phyloP scores from a whole-genome alignment of 1,139 yeast species.

The Lodderomyces parapsilosis region DNA sequence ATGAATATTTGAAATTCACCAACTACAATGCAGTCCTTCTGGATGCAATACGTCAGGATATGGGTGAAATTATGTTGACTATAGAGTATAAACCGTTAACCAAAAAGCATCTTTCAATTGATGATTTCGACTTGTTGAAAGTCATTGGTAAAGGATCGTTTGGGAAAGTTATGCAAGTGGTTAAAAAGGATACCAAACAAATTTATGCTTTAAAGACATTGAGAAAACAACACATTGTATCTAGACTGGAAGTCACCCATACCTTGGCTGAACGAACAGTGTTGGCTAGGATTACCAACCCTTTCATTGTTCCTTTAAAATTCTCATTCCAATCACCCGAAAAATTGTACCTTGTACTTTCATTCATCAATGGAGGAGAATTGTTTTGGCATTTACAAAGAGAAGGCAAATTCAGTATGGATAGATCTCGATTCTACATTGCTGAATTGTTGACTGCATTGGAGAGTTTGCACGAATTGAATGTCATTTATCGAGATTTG shows the following conservation, averaged over 20 bases:
- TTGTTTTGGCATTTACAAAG: conserved; percentile 90
- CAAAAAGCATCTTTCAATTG: conserved; percentile 72
- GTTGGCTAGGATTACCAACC: conserved; percentile 86
- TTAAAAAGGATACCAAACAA: conserved; percentile 90
- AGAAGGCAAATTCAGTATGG: conserved; percentile 85
- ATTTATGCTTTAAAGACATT: conserved; percentile 92
- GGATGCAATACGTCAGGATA: conserved; percentile 16
- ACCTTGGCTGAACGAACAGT: conserved; percentile 96
- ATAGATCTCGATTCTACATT: conserved; percentile 87
- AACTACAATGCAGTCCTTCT: conserved; percentile 20
- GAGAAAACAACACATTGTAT: conserved; percentile 89
- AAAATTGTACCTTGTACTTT: conserved; percentile 82
- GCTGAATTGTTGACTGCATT: conserved; percentile 92
- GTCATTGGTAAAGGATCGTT: conserved; percentile 98
- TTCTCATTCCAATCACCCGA: conserved; percentile 96
- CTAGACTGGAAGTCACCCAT: conserved; percentile 92
- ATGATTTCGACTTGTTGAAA: conserved; percentile 87
- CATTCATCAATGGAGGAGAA: conserved; percentile 97
- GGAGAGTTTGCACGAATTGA: conserved; percentile 85
- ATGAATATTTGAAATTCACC: conserved; percentile 45
- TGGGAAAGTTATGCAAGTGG: conserved; percentile 98
- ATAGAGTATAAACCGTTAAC: conserved; percentile 75
- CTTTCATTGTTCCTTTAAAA: conserved; percentile 97
- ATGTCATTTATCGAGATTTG: conserved; percentile 90
- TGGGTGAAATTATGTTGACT: conserved; percentile 63